Evolutionary conservation across 441 rosid species (phyloP), one percentile per base, ranked within the genome.

Genomic region (Adansonia grandidieri): DNA sequence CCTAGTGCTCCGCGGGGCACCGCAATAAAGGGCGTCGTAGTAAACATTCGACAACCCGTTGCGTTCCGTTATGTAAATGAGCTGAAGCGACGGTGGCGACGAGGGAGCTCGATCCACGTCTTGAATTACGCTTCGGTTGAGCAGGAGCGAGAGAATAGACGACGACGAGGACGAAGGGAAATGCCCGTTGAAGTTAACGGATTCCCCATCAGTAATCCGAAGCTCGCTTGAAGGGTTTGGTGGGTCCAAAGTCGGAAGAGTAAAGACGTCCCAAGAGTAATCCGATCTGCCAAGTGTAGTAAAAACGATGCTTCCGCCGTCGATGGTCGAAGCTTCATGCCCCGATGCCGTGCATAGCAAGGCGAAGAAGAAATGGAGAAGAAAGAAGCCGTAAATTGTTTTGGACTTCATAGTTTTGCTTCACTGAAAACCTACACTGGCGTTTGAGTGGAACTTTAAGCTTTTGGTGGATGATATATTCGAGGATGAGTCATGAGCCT

Each of bases 151-250:
- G 69, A 82, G 77, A 47, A 87, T 80, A 5, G 85, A 84, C n/a
- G 85, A 51, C 6, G 91, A 69, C 13, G 92, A 84, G 4, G 80
- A 68, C 9, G 91, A 81, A 5, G 93, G 95, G 76, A 93, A 95
- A 73, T 90, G 86, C 5, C 98, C 98, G 83, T 93, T 94, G 86
- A 89, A 94, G 47, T 94, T 95, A 6, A 95, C 86, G 0, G 94
- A 88, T 28, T 83, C 53, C 8, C 97, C 95, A 56, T 95, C 97
- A 70, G 97, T 93, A 85, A 95, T 60, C 9, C 67, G 86, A 56
- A 89, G 37, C 81, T 95, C 97, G 10, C 66, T 3, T 60, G 86
- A 22, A 9, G 60, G 77, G 9, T 82, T 53, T 4, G 92, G 88
- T 0, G 88, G 80, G 17, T 13, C 70, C 3, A 10, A 61, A 9